These are phyloP conservation scores for Microthlaspi erraticum DNA, from an alignment of 345 rosid genomes.

Conservation along the genomic window DNA sequence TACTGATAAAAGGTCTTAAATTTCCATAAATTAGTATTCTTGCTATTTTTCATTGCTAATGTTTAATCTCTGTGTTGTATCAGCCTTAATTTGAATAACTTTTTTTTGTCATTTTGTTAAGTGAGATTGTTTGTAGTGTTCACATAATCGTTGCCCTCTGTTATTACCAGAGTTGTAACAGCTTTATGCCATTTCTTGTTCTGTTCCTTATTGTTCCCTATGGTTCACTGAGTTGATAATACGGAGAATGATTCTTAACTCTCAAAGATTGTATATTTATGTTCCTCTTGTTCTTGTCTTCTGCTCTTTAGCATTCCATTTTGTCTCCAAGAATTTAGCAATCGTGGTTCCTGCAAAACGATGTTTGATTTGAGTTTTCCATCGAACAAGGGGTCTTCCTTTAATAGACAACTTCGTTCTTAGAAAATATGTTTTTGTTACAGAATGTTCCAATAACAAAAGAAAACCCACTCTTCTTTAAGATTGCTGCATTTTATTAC, in stretches of 20 bases:
- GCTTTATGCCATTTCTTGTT: background rate
- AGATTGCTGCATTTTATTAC: background rate
- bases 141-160: background rate
- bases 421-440: background rate
- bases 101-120: background rate
- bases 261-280: background rate
- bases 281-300: background rate
- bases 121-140: background rate
- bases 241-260: slow-evolving; percentile 3
- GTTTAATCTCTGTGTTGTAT: slow-evolving; percentile 31
- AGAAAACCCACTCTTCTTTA: slow-evolving; percentile 9
- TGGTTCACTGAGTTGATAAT: background rate
- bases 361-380: too few species aligned
- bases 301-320: slow-evolving; percentile 14
- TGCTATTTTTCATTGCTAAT: slow-evolving; percentile 1
- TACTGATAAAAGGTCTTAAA: slow-evolving; percentile 23
- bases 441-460: background rate
- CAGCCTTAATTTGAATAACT: slow-evolving; percentile 20
- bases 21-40: slow-evolving; percentile 24
- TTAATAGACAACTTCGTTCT: slow-evolving; percentile 6
- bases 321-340: too few species aligned
- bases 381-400: too few species aligned
- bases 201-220: background rate
- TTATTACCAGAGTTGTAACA: slow-evolving; percentile 1
- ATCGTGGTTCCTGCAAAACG: too few species aligned